A percentile compares a stretch with the other conserved stretches of the same genome.
Evolutionary conservation across 768 basidiomycete species (phyloP).

Genomic region (Calocera cornea): DNA sequence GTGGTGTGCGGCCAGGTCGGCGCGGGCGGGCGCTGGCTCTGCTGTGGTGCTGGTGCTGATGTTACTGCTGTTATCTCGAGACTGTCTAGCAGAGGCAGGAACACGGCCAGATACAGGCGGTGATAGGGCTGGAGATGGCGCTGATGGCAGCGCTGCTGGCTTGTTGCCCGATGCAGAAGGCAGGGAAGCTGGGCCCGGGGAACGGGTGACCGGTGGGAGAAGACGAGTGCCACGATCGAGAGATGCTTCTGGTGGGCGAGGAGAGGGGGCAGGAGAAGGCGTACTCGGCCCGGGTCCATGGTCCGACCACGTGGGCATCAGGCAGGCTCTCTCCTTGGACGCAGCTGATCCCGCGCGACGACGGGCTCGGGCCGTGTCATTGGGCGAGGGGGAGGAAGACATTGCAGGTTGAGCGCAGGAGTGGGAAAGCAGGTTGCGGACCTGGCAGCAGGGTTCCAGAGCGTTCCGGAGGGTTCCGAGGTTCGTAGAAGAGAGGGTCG

Average conservation of each 20-base stretch:
- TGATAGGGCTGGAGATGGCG: background rate
- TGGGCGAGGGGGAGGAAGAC: background rate
- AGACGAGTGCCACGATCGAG: background rate
- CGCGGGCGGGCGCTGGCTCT: background rate
- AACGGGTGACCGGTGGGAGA: background rate
- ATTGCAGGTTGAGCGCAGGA: background rate
- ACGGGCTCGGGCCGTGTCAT: background rate
- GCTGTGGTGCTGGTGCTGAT: background rate
- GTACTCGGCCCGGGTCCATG: background rate
- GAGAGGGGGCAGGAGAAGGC: background rate
- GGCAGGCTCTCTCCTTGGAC: background rate
- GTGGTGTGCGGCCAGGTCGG: background rate
- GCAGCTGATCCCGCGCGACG: background rate
- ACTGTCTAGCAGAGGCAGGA: background rate
- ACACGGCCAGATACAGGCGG: background rate
- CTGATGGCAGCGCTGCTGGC: background rate
- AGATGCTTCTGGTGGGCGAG: background rate
- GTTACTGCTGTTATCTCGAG: background rate
- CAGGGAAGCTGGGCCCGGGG: background rate
- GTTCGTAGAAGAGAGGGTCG: constrained; percentile 5
- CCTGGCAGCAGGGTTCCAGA: constrained; percentile 1
- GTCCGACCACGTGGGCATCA: background rate
- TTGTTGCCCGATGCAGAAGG: background rate
- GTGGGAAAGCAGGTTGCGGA: background rate
- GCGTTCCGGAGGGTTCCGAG: background rate